Conservation (phyloP, 345 rosid species). For the Eucalyptus pauciflora region DNA sequence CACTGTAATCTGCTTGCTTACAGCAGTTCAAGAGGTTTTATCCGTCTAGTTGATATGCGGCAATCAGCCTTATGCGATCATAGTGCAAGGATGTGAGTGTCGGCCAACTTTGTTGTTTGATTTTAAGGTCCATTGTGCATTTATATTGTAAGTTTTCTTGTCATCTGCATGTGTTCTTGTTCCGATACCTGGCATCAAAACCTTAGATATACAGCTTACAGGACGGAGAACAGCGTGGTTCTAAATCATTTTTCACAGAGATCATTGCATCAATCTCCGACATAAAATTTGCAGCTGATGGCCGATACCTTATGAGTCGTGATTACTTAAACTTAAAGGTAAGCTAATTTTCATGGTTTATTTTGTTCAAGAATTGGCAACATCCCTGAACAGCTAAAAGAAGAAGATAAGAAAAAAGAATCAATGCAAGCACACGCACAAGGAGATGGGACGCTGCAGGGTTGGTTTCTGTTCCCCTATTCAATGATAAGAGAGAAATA, state of each 20-base stretch:
- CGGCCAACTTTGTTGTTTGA: background rate
- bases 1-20: conserved; percentile 59
- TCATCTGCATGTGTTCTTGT: background rate
- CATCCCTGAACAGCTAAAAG: background rate
- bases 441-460: background rate
- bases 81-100: conserved; percentile 40
- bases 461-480: background rate
- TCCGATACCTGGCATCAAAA: conserved; percentile 3
- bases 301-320: conserved; percentile 44
- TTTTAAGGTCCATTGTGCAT: background rate
- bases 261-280: conserved; percentile 51
- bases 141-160: background rate
- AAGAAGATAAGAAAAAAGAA: background rate
- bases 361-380: background rate
- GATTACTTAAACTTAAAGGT: conserved; percentile 68
- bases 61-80: conserved; percentile 59
- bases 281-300: conserved; percentile 46
- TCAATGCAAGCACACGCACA: background rate
- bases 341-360: background rate
- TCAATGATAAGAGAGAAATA: background rate
- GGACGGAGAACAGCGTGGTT: conserved; percentile 26
- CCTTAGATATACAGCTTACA: conserved; percentile 30
- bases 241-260: conserved; percentile 52
- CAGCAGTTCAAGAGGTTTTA: conserved; percentile 65
- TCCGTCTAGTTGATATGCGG: conserved; percentile 54